A percentile compares a stretch with the other conserved stretches of the same genome.
Evolutionary conservation across 331 rosid genomes (phyloP).

Genomic region (Erythrophleum ivorense): DNA sequence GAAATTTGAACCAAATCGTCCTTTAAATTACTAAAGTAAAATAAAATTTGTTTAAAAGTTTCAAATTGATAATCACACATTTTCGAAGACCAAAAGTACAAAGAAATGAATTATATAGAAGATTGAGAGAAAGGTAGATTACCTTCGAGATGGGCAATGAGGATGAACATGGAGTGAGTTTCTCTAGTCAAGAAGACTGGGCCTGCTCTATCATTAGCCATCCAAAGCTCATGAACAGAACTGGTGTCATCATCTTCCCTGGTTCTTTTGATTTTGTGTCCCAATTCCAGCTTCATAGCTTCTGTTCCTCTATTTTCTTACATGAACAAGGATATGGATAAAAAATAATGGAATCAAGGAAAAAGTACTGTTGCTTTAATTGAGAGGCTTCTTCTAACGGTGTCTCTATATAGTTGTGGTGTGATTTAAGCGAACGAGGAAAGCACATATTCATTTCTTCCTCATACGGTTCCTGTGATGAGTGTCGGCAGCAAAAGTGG

Average conservation of each 20-base stretch:
- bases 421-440: not conserved
- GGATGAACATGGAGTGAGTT: slow-evolving; percentile 60
- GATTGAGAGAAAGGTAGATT: not conserved
- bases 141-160: slow-evolving; percentile 73
- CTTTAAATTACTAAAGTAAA: too few relatives aligned
- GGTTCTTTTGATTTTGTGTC: slow-evolving; percentile 64
- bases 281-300: slow-evolving; percentile 75
- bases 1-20: too few relatives aligned
- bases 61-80: not conserved
- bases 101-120: not conserved
- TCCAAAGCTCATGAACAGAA: slow-evolving; percentile 52
- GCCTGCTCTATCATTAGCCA: slow-evolving; percentile 57
- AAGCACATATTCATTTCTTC: slow-evolving; percentile 81
- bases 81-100: not conserved
- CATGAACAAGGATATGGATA: not conserved
- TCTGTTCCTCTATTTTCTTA: slow-evolving; percentile 14
- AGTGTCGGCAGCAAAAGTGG: not conserved
- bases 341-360: not conserved
- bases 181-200: slow-evolving; percentile 61
- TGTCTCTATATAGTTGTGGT: too few relatives aligned
- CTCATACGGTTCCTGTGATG: not conserved
- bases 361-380: not conserved
- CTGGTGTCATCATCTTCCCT: slow-evolving; percentile 41
- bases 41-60: not conserved
- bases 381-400: not conserved